Conservation (phyloP, 495 filamentous ascomycete genomes). For the Penicillium psychrofluorescens region DNA sequence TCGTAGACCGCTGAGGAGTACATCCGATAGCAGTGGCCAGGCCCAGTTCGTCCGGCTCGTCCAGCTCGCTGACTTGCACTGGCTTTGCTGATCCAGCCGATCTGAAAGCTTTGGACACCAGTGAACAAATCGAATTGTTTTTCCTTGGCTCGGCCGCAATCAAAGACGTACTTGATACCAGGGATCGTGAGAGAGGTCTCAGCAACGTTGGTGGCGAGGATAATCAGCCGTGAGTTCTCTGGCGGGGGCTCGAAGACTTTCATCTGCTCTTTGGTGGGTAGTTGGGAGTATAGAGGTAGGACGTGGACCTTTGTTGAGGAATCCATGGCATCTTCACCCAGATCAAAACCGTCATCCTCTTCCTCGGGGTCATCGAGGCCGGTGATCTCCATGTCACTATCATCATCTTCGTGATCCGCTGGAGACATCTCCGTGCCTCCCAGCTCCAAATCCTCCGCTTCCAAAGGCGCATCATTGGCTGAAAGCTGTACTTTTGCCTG, state of each 20-base stretch:
- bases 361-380: conserved; percentile 39
- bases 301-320: conserved; percentile 71
- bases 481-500: conserved; percentile 64
- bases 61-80: conserved; percentile 89
- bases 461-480: conserved; percentile 70
- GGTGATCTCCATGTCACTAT: conserved; percentile 40
- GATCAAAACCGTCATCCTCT: conserved; percentile 53
- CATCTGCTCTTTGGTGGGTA: conserved; percentile 90
- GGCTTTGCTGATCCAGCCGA: conserved; percentile 96
- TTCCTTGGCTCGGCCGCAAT: conserved; percentile 87
- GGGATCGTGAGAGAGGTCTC: conserved; percentile 97
- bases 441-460: conserved; percentile 83
- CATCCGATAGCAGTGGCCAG: conserved; percentile 89
- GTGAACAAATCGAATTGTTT: conserved; percentile 75
- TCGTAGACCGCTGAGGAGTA: conserved; percentile 96
- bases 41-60: conserved; percentile 90
- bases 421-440: conserved; percentile 45
- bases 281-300: conserved; percentile 84
- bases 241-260: conserved; percentile 88
- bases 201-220: conserved; percentile 93
- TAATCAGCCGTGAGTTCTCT: conserved; percentile 75
- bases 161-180: conserved; percentile 92
- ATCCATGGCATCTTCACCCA: conserved; percentile 54
- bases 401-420: conserved; percentile 32
- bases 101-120: conserved; percentile 90